These are phyloP conservation scores for Aspergillus persii DNA, from an alignment of 2,329 filamentous ascomycete species.

Conservation along the genomic window DNA sequence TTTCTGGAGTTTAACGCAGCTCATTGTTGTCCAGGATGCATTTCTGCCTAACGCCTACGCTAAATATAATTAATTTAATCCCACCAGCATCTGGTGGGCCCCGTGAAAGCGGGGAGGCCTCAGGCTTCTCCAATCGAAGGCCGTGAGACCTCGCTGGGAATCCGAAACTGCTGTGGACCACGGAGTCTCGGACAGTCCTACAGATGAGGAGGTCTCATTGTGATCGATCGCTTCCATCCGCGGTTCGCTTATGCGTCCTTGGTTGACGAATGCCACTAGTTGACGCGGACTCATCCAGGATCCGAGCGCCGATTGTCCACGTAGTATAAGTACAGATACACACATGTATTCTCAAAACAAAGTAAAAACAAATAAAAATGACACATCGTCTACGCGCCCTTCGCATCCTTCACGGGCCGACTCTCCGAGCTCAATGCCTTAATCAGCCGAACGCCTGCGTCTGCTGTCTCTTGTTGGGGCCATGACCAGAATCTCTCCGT, in stretches of 20 bases:
- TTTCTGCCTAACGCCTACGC: not conserved
- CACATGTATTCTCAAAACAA: not conserved
- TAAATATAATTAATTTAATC: no score
- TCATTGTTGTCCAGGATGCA: not conserved
- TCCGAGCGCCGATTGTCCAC: not conserved
- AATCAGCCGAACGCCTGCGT: constrained; percentile 53
- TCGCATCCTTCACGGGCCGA: constrained; percentile 4
- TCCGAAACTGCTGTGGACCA: not conserved
- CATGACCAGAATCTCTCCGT: constrained; percentile 54
- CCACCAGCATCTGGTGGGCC: not conserved
- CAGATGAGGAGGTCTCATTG: not conserved
- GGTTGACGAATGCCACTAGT: not conserved
- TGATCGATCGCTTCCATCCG: not conserved
- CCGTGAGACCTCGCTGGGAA: not conserved
- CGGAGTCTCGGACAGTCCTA: not conserved
- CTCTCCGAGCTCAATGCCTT: constrained; percentile 35
- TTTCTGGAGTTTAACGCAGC: not conserved
- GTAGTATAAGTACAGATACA: not conserved
- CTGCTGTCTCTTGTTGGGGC: constrained; percentile 51
- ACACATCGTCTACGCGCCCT: constrained; percentile 36
- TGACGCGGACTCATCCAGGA: not conserved
- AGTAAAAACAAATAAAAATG: not conserved
- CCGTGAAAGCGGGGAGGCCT: not conserved
- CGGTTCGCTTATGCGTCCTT: not conserved
- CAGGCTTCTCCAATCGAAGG: not conserved